Conservation (phyloP, 139 green algal species). For the Chlorella sp. region DNA sequence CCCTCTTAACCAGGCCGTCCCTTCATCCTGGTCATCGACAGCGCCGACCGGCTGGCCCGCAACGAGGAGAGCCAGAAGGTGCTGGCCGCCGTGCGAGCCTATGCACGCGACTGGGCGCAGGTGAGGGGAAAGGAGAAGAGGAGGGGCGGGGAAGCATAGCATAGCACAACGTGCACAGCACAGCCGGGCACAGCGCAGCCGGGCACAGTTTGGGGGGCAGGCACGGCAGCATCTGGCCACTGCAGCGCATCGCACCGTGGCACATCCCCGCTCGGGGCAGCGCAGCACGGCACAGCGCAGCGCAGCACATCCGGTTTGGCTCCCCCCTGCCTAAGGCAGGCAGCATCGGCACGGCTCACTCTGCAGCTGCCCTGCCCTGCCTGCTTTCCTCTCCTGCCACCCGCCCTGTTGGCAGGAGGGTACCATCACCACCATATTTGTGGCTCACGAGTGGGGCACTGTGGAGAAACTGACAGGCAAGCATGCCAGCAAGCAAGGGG, state of each 20-base stretch:
- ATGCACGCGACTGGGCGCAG: conserved; percentile 28
- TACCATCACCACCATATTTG: conserved; percentile 21
- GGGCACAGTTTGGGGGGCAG: too few species aligned
- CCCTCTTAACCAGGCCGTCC: conserved; percentile 33
- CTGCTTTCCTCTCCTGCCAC: neutral
- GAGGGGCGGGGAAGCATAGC: neutral
- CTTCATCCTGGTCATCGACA: conserved; percentile 58
- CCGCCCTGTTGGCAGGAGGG: conserved; percentile 1
- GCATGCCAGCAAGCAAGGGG: neutral
- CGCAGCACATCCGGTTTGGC: too few species aligned
- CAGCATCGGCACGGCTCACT: too few species aligned
- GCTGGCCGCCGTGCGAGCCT: conserved; percentile 10
- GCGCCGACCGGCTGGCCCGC: conserved; percentile 41
- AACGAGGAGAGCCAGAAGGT: conserved; percentile 5
- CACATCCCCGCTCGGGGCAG: too few species aligned
- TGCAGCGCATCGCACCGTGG: too few species aligned
- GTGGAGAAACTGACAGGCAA: conserved; percentile 26
- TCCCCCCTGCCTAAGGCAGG: too few species aligned
- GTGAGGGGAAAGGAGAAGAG: neutral
- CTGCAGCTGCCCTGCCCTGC: neutral
- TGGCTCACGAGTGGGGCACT: conserved; percentile 12
- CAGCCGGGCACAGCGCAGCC: too few species aligned
- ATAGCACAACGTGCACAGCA: neutral
- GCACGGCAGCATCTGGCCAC: too few species aligned
- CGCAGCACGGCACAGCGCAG: too few species aligned